Base-by-base conservation (phyloP, 2,329 filamentous ascomycete species). In the Hypoxylon sp. region DNA sequence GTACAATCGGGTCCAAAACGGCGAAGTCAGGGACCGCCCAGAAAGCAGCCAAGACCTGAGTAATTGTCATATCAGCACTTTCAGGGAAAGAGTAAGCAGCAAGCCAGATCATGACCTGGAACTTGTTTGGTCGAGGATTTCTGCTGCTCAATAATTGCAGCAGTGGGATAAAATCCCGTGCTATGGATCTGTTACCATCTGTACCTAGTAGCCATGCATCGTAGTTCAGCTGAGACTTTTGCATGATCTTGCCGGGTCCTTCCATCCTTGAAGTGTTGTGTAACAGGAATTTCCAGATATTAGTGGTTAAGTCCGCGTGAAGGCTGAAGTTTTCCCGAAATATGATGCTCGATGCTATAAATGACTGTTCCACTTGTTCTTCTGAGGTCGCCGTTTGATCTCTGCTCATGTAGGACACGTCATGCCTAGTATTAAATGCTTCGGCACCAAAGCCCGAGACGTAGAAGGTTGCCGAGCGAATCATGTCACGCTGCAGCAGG, bases 381-480 rank as follows among this genome's bases (percentile, higher is more conserved):
- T 26, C 7, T 26, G 24, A 7, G 24, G 4, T 26, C 24, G 24
- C 24, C 24, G 7, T 26, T 26, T 26, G 56, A 60, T 79, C 79
- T 46, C 77, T 71, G 7, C 63, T 53, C n/a, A 17, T 1, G 54
- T 82, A 82, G 1, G 22, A 32, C 4, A n/a, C 4, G 59, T 82
- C 80, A 43, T 71, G 28, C 0, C 39, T 28, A 2, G 43, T 15
- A 0, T 73, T 78, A 59, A 76, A 72, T n/a, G 70, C 46, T 59
- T 80, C 78, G 3, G 78, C 77, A 3, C 80, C 79, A 64, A 79
- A 81, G 0, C 68, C 71, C n/a, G 60, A 64, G 3, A 59, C 50
- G 24, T 62, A 58, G 30, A 70, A 64, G 19, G 48, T 49, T 15
- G 72, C 62, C 7, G 68, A 69, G 10, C 68, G 68, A 26, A 70